Conservation (phyloP, 2,329 filamentous ascomycete genomes). For the Ciborinia camelliae region DNA sequence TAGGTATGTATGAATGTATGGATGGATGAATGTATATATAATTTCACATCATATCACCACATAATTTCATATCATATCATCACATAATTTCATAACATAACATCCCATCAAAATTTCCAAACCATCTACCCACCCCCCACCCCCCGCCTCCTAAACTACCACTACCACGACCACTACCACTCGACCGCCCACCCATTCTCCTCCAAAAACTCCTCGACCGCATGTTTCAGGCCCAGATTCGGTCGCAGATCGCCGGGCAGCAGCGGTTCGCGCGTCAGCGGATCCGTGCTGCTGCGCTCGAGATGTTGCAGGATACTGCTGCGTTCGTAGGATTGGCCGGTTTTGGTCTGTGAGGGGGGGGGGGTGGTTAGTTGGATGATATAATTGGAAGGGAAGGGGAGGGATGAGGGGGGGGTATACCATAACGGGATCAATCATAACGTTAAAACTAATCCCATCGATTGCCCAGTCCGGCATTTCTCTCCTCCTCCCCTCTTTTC, state of each 20-base stretch:
- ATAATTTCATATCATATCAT: too few species aligned
- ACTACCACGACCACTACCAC: slow-evolving; percentile 61
- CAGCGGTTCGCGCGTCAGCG: slow-evolving; percentile 76
- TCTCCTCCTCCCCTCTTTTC: slow-evolving; percentile 48
- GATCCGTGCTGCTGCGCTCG: slow-evolving; percentile 70
- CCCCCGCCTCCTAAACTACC: too few species aligned
- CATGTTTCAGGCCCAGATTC: slow-evolving; percentile 77
- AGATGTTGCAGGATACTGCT: slow-evolving; percentile 83
- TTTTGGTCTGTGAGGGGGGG: slow-evolving; percentile 58
- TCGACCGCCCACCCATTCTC: slow-evolving; percentile 91
- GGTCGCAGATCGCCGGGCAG: slow-evolving; percentile 67
- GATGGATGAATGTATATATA: too few species aligned
- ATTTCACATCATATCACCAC: too few species aligned
- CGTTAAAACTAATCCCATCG: slow-evolving; percentile 70
- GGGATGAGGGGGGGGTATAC: slow-evolving; percentile 30
- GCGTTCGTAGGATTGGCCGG: slow-evolving; percentile 87
- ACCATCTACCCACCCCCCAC: too few species aligned
- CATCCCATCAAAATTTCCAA: too few species aligned
- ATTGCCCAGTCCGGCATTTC: slow-evolving; percentile 66
- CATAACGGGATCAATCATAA: slow-evolving; percentile 66
- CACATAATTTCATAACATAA: too few species aligned
- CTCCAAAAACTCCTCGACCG: slow-evolving; percentile 79
- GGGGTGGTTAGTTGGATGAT: neutral
- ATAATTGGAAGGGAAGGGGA: neutral
- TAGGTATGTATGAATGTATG: too few species aligned